Base-by-base conservation (phyloP, 495 filamentous ascomycete species). In the Penicillium fimorum region DNA sequence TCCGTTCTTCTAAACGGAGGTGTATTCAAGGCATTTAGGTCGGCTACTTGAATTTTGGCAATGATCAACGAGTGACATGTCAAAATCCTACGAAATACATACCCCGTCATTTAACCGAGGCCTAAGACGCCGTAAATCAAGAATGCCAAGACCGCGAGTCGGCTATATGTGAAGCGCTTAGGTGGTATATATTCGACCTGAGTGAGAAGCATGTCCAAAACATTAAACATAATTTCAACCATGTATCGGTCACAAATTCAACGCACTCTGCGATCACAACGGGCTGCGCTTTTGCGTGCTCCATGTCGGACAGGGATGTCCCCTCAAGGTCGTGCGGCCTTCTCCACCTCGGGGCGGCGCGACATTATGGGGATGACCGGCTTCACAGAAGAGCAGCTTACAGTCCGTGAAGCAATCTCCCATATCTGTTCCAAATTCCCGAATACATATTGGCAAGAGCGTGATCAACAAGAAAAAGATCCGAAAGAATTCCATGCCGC, bases 401-500 rank as follows among this genome's bases (percentile, higher is more conserved):
- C 79, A 42, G 87, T 91, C 15, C 80, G 86, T 51, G 87, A 91
- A 60, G 86, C 87, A 1, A 79, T 91, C 44, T 75, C 75, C 2
- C 80, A 85, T 43, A 82, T 91, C 46, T 92, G 89, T 64, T 75
- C 85, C 30, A 79, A 74, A 13, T 87, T 86, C 55, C 79, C 84
- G 4, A 75, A 74, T 35, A 75, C 72, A 29, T 92, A 91, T 70
- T 92, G 88, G 89, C 82, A 82, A 42, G 76, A 85, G 53, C 81
- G 76, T 57, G 89, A 91, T 61, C 78, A 89, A 47, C 78, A 76
- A 32, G 85, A 84, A 56, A 75, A 80, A 47, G 86, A 92, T 63
- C 89, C 89, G 0, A 78, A 82, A 57, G 85, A 89, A 22, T 83
- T 94, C 41, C 87, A 92, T 65, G 81, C 84, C 3, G 85, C 87